Evolutionary conservation across 2,329 filamentous ascomycete species (phyloP).

Genomic region (Colletotrichum noveboracense): DNA sequence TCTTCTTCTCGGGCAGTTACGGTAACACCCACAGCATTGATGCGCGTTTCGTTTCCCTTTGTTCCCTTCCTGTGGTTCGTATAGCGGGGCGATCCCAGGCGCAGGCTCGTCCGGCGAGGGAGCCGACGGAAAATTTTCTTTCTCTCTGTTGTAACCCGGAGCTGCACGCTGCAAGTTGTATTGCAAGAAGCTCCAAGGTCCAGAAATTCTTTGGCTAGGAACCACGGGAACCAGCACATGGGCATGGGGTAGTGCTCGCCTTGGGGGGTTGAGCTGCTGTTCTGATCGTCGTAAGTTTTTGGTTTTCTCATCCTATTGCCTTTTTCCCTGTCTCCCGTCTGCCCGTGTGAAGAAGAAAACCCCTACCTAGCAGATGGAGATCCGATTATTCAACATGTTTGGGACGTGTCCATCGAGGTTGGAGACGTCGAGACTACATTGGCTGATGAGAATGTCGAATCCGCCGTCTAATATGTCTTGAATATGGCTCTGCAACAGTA

Average conservation of each 20-base stretch:
- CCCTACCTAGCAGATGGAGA: neutral
- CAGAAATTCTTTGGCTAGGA: neutral
- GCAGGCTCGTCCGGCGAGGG: neutral
- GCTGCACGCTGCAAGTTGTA: neutral
- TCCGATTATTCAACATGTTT: neutral
- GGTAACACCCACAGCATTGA: neutral
- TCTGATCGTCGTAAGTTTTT: conserved; percentile 2
- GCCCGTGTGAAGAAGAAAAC: neutral
- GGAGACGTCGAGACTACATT: neutral
- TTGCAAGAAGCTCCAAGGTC: neutral
- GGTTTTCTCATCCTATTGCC: neutral
- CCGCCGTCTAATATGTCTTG: neutral
- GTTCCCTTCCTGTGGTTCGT: neutral
- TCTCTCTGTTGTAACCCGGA: neutral
- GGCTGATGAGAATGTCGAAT: neutral
- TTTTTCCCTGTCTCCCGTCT: neutral
- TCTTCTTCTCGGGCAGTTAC: neutral
- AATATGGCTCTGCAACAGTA: neutral
- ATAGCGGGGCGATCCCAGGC: neutral
- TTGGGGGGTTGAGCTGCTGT: neutral
- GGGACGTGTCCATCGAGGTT: neutral
- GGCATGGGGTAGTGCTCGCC: neutral
- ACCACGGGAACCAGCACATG: neutral
- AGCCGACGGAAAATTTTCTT: conserved; percentile 12
- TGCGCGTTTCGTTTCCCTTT: neutral